Percentiles rank a stretch among this genome's conserved stretches.
Evolutionary conservation across 768 basidiomycete genomes (phyloP).

Genomic region (Lactarius hatsudake): DNA sequence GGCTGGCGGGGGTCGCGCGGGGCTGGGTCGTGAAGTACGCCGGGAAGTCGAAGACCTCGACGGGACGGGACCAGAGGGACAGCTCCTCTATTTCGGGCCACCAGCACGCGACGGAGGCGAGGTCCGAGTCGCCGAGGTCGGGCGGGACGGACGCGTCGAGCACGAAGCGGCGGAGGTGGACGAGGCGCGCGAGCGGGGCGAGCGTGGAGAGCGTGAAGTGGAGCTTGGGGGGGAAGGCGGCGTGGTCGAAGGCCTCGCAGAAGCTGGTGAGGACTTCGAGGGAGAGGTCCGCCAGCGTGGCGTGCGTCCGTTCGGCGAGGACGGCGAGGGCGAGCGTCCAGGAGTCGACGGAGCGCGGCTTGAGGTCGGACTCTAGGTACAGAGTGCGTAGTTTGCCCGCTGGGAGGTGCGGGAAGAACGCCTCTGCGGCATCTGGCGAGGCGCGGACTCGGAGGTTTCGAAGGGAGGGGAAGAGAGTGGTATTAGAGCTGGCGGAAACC

Average conservation of each 20-base stretch:
- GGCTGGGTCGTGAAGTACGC: conserved; percentile 26
- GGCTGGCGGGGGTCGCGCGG: conserved; percentile 29
- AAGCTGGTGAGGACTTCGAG: conserved; percentile 26
- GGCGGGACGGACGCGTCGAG: conserved; percentile 31
- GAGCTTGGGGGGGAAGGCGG: conserved; percentile 24
- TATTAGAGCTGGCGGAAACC: neutral
- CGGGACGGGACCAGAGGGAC: conserved; percentile 29
- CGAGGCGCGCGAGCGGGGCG: conserved; percentile 31
- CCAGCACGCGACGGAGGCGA: conserved; percentile 31
- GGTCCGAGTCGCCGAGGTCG: conserved; percentile 31
- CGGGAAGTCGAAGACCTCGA: conserved; percentile 26
- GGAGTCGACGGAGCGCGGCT: conserved; percentile 25
- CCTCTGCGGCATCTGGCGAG: conserved; percentile 20
- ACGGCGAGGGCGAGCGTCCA: conserved; percentile 26
- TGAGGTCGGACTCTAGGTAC: conserved; percentile 27
- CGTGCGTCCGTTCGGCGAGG: conserved; percentile 22
- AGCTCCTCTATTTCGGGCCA: conserved; percentile 34
- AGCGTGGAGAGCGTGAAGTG: conserved; percentile 31
- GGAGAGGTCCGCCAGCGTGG: conserved; percentile 21
- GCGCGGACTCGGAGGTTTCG: conserved; percentile 21
- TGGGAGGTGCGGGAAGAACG: conserved; percentile 22
- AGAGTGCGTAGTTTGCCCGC: conserved; percentile 15
- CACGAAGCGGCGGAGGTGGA: conserved; percentile 30
- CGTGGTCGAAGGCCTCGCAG: conserved; percentile 25
- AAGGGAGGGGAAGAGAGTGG: conserved; percentile 24